Evolutionary conservation across 176 grass and related monocot genomes (phyloP), one percentile per base, ranked within the genome.

Genomic region (Oryza nivara): DNA sequence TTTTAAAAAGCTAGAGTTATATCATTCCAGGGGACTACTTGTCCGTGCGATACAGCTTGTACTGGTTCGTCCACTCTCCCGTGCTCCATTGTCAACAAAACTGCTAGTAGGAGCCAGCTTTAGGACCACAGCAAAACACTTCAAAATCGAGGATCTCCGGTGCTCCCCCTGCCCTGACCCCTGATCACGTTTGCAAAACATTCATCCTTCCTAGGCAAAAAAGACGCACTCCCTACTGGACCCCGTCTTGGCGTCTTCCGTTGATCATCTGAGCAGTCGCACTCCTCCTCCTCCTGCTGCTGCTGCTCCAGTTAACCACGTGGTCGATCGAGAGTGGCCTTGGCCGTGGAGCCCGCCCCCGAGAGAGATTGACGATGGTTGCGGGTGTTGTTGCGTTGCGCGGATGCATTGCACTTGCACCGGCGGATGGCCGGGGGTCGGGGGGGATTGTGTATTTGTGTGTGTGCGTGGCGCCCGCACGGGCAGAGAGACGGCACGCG

Each of bases 371-470:
- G 45, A 1, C 0, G 47, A 67, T 80, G 78, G 26, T 65, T 26
- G n/a, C n/a, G n/a, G n/a, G n/a, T n/a, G n/a, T n/a, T n/a, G n/a
- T n/a, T n/a, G 45, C 11, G 3, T 58, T 9, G 45, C 65, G 46
- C 28, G 40, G 79, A 16, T 81, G 79, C 79, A 81, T 56, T 81
- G 79, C 66, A 81, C 79, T 56, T 81, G 79, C 66, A 81, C 79
- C 66, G 46, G 79, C 48, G 48, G 10, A 32, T 32, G 47, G 46
- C 46, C 11, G 46, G 47, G n/a, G n/a, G n/a, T n/a, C n/a, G n/a
- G n/a, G n/a, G n/a, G 51, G 35, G 35, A 36, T 36, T 36, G 9
- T 0, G 30, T 32, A 32, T 32, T 32, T 32, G 30, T 3, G 30
- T 10, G 2, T 0, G 44, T 51, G 45, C 19, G 75, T 65, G 54